These are phyloP conservation scores for Aspergillus fumigatus DNA, from an alignment of 2,329 filamentous ascomycete genomes.

Conservation along the genomic window DNA sequence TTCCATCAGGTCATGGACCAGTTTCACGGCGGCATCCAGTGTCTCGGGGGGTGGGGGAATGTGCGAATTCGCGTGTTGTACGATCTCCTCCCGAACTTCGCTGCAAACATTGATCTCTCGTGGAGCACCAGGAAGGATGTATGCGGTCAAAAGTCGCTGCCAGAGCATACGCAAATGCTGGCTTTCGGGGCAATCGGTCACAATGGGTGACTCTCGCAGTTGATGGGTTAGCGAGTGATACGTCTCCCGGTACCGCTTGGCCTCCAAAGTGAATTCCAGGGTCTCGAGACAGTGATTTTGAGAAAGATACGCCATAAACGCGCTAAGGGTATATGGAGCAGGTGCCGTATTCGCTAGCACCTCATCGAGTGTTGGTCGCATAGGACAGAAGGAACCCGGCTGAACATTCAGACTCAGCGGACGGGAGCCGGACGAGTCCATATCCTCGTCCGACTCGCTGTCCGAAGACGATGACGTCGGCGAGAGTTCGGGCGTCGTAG, in stretches of 20 bases:
- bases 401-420: conserved; percentile 42
- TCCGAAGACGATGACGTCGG: conserved; percentile 39
- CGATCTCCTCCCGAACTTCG: conserved; percentile 74
- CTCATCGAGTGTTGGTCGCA: conserved; percentile 71
- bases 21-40: conserved; percentile 75
- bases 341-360: conserved; percentile 82
- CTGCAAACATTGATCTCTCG: conserved; percentile 88
- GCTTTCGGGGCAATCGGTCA: conserved; percentile 52
- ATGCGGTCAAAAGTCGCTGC: conserved; percentile 82
- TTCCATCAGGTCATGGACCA: conserved; percentile 95
- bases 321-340: conserved; percentile 82
- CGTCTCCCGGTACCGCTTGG: conserved; percentile 73
- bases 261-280: conserved; percentile 92
- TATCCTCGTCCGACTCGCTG: conserved; percentile 43
- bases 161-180: conserved; percentile 76
- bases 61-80: conserved; percentile 56
- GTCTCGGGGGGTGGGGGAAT: conserved; percentile 68
- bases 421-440: conserved; percentile 39
- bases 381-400: conserved; percentile 38
- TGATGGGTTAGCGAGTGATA: conserved; percentile 57
- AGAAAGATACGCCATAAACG: conserved; percentile 94
- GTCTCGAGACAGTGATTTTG: conserved; percentile 97
- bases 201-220: conserved; percentile 41
- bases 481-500: conserved; percentile 43
- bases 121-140: conserved; percentile 79